Evolutionary conservation across 768 basidiomycete genomes (phyloP), one percentile per base, ranked within the genome.

Genomic region (Lactarius indigo): DNA sequence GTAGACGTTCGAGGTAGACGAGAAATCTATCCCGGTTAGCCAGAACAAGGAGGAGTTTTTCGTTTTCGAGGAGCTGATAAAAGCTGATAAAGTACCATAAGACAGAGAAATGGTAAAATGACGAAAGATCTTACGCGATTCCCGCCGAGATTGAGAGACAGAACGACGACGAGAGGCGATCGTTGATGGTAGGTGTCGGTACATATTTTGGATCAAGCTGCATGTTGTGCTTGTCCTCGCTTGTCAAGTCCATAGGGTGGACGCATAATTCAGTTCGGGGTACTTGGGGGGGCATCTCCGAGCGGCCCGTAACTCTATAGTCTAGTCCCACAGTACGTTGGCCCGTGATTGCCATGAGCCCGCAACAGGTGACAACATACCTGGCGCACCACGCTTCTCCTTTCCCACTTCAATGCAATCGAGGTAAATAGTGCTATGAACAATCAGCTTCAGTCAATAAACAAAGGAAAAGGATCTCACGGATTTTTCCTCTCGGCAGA

Each of bases 1-100:
- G 26, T 17, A 65, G 39, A 35, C 52, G 57, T 26, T 66, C 64
- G 10, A 70, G 59, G 44, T 69, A 70, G 12, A 70, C 41, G 17
- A 9, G 3, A 18, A 64, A n/a, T 8, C 41, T 57, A 15, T 64
- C 60, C 12, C 5, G 42, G 37, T 57, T 37, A 4, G 44, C 31
- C 15, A 69, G 37, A 18, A 70, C 18, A 31, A 70, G 64, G 26
- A 70, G 61, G 15, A 65, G 28, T 15, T 5, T 54, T 26, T 70
- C 59, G 1, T 66, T 61, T 28, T 63, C 64, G 5, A 69, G 61
- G 17, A 70, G 57, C 9, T 61, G 68, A 12, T 41, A 47, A 35
- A 68, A 61, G 39, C 70, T 70, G 50, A 55, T 17, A 50, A 37
- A 3, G 30, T 10, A 30, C 12, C 0, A n/a, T 42, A 20, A n/a